A percentile compares a stretch with the other conserved stretches of the same genome.
Conservation (phyloP, 2,329 filamentous ascomycete genomes). For the Scedosporium boydii region DNA sequence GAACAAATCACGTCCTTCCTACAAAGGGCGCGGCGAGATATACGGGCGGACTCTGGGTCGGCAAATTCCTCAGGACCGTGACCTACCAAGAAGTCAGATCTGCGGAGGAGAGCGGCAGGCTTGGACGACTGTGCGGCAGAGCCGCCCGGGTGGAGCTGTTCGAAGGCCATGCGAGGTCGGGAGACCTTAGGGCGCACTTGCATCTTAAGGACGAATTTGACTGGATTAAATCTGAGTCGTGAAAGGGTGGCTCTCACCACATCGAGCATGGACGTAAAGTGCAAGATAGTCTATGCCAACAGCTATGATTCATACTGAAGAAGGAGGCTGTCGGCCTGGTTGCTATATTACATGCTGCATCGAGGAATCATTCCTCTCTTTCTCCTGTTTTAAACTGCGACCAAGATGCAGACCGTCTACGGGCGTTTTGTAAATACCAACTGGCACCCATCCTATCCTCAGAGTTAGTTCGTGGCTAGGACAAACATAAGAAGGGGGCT, state of each 20-base stretch:
- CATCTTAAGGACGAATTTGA: constrained; percentile 30
- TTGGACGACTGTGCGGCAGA: constrained; percentile 38
- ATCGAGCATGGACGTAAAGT: no score
- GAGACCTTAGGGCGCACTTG: constrained; percentile 34
- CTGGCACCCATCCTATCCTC: constrained; percentile 23
- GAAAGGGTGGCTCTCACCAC: not conserved
- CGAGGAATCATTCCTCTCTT: no score
- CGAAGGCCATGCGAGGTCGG: constrained; percentile 42
- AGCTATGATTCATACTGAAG: no score
- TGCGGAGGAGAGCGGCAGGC: constrained; percentile 32
- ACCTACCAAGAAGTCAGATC: constrained; percentile 41
- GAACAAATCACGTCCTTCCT: constrained; percentile 44
- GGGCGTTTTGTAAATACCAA: constrained; percentile 24
- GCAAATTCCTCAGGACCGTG: constrained; percentile 41
- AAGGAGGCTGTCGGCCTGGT: no score
- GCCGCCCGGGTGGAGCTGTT: constrained; percentile 40
- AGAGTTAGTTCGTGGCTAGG: constrained; percentile 5
- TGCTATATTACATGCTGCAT: no score
- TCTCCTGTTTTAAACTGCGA: no score
- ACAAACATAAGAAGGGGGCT: not conserved
- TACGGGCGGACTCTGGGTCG: constrained; percentile 44
- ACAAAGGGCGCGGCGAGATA: constrained; percentile 36
- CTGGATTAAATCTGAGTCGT: constrained; percentile 26
- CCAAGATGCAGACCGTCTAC: not conserved
- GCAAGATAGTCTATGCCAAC: no score